Percentiles rank a stretch among this genome's conserved stretches.
Conservation (phyloP, 306 rosid species). For the Rubus parviflorus region DNA sequence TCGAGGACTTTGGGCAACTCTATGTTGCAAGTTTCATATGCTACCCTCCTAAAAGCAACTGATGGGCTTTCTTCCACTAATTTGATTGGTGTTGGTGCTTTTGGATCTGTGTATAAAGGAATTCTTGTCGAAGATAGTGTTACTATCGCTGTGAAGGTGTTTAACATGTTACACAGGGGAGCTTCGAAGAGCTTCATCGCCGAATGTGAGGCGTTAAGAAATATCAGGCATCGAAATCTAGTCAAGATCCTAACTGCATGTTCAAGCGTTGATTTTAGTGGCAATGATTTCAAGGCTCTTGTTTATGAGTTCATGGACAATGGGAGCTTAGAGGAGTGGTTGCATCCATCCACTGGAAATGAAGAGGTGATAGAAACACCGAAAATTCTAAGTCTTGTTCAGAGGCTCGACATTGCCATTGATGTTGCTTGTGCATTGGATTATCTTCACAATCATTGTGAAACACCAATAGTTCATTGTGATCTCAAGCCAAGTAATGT, state of each 20-base stretch:
- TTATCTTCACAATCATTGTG: background rate
- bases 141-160: background rate
- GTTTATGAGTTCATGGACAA: background rate
- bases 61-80: background rate
- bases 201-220: background rate
- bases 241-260: background rate
- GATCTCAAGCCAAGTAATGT: background rate
- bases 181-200: background rate
- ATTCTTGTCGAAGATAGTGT: background rate
- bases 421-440: background rate
- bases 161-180: background rate
- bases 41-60: background rate
- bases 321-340: background rate
- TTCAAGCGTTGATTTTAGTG: background rate
- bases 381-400: background rate
- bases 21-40: background rate
- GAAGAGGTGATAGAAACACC: background rate
- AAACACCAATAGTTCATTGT: background rate
- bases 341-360: background rate
- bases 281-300: background rate
- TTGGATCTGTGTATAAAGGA: background rate
- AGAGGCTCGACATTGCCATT: background rate
- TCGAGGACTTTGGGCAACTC: background rate
- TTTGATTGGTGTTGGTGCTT: background rate
- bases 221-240: background rate